These are phyloP conservation scores for Paracoccidioides lutzii DNA, from an alignment of 2,329 filamentous ascomycete genomes.

Conservation along the genomic window DNA sequence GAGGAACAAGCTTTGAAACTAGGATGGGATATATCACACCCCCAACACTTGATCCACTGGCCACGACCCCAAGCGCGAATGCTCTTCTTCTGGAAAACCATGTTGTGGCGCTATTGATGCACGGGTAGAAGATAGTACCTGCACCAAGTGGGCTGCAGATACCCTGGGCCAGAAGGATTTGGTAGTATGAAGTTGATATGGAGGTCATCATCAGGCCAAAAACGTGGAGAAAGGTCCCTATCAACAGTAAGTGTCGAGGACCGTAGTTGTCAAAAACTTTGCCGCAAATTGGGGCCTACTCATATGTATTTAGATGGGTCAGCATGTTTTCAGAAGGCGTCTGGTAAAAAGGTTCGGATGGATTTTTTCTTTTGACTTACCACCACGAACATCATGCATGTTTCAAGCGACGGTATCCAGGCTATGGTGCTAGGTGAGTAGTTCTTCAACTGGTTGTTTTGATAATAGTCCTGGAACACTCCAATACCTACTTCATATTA, in stretches of 20 bases:
- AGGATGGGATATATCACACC: conserved; percentile 52
- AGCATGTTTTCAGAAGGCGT: conserved; percentile 10
- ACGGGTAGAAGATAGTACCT: conserved; percentile 38
- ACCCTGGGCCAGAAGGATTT: conserved; percentile 44
- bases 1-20: conserved; percentile 41
- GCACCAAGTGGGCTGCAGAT: conserved; percentile 41
- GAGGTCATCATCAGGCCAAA: conserved; percentile 49
- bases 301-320: conserved; percentile 16
- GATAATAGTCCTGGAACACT: conserved; percentile 48
- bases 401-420: conserved; percentile 49
- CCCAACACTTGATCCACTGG: conserved; percentile 43
- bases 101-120: conserved; percentile 26
- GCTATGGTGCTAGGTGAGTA: conserved; percentile 45
- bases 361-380: conserved; percentile 21
- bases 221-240: conserved; percentile 42
- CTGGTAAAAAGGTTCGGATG: not conserved
- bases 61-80: conserved; percentile 42
- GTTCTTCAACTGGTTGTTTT: conserved; percentile 34
- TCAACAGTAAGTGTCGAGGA: conserved; percentile 40
- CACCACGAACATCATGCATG: conserved; percentile 42
- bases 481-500: conserved; percentile 29
- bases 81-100: conserved; percentile 44
- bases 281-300: conserved; percentile 49
- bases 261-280: conserved; percentile 52
- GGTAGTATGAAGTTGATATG: conserved; percentile 42